Percentiles rank a stretch among this genome's conserved stretches.
phyloP scores from a whole-genome alignment of 225 moss, liverwort and hornwort species.

The Climacium dendroides region DNA sequence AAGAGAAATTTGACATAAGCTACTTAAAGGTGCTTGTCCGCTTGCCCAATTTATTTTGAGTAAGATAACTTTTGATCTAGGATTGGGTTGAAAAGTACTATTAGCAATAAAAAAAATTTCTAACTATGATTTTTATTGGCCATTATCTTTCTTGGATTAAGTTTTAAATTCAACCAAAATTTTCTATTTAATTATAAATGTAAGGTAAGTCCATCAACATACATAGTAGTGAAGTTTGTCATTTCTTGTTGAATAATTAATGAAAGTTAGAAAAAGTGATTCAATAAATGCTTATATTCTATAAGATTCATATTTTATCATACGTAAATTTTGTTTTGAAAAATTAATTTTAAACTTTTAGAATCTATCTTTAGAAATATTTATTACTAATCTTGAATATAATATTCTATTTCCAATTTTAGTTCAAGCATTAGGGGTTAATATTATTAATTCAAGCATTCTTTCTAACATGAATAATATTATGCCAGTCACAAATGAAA shows the following conservation, averaged over 20 bases:
- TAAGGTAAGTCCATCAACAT: too few relatives aligned
- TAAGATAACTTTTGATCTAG: not conserved
- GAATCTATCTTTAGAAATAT: too few relatives aligned
- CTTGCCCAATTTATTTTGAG: fast-evolving
- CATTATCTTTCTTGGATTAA: not conserved
- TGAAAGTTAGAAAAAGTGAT: not conserved
- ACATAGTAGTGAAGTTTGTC: not conserved
- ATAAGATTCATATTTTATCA: not conserved
- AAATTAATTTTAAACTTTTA: not conserved
- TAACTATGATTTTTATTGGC: fast-evolving
- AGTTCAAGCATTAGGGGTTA: not conserved
- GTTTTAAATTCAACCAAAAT: not conserved
- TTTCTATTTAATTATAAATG: too few relatives aligned
- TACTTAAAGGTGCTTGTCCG: not conserved
- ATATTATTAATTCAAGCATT: not conserved
- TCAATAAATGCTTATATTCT: not conserved
- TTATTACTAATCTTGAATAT: not conserved
- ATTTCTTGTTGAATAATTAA: not conserved
- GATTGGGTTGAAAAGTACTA: fast-evolving
- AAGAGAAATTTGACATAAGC: not conserved
- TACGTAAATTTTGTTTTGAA: not conserved
- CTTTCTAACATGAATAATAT: not conserved
- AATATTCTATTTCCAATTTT: not conserved
- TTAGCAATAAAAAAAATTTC: not conserved
- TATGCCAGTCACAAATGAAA: not conserved